Percentiles rank a stretch among this genome's conserved stretches.
These are phyloP conservation scores for Canavalia ensiformis DNA, from an alignment of 306 rosid species.

Conservation along the genomic window DNA sequence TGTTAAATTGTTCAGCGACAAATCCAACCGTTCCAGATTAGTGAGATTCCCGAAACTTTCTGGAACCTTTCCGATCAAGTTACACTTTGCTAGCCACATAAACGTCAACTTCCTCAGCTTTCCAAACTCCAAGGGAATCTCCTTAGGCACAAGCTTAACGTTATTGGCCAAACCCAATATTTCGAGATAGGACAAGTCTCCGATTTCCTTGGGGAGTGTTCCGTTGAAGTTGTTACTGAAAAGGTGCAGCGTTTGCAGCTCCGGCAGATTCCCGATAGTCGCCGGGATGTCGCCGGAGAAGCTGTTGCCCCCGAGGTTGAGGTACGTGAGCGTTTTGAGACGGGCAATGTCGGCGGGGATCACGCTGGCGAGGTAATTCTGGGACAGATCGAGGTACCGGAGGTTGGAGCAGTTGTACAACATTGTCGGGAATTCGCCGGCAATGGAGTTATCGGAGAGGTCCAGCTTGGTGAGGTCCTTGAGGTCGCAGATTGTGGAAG, in stretches of 20 bases:
- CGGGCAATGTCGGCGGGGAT: slow-evolving; percentile 67
- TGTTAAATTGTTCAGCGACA: slow-evolving; percentile 61
- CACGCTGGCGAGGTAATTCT: slow-evolving; percentile 64
- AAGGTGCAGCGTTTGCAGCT: slow-evolving; percentile 51
- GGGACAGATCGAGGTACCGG: slow-evolving; percentile 67
- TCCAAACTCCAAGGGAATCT: slow-evolving; percentile 69
- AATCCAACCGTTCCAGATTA: slow-evolving; percentile 64
- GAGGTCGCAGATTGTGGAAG: slow-evolving; percentile 67
- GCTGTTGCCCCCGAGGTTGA: slow-evolving; percentile 69
- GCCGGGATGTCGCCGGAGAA: slow-evolving; percentile 76
- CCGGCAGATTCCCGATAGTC: slow-evolving; percentile 58
- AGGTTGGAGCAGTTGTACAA: slow-evolving; percentile 80
- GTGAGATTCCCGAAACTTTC: slow-evolving; percentile 53
- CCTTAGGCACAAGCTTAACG: slow-evolving; percentile 40
- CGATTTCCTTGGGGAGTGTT: slow-evolving; percentile 70
- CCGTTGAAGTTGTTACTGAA: slow-evolving; percentile 63
- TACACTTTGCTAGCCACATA: slow-evolving; percentile 58
- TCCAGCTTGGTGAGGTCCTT: slow-evolving; percentile 57
- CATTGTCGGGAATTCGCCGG: slow-evolving; percentile 70
- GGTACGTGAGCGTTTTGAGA: slow-evolving; percentile 51
- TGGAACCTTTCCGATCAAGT: slow-evolving; percentile 71
- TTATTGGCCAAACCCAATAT: slow-evolving; percentile 55
- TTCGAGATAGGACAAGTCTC: slow-evolving; percentile 69
- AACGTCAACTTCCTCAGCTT: slow-evolving; percentile 59
- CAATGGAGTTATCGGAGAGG: slow-evolving; percentile 68